Evolutionary conservation across 306 rosid genomes (phyloP), one percentile per base, ranked within the genome.

Genomic region (Citrullus amarus): DNA sequence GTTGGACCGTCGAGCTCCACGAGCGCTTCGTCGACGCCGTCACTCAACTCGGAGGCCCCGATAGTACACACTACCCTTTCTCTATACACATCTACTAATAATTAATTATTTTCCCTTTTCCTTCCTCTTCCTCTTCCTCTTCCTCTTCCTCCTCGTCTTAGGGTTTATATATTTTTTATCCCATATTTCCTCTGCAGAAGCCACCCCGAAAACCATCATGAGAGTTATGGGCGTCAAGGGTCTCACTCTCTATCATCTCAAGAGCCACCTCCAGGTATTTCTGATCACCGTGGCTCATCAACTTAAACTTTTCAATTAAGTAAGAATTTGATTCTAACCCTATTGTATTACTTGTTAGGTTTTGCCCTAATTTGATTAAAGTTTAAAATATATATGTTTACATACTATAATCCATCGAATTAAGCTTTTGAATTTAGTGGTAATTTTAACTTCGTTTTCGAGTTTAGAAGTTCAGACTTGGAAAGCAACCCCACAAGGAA

Each of bases 171-270:
- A 25, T 25, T 25, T 34, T 75, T 5, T n/a, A 30, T 30, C 68
- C 9, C 7, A 54, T 50, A 17, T 17, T 78, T 15, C 34, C 46
- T 83, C 80, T 78, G 72, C 81, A 96, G 99, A 96, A 88, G 99
- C 99, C 6, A 96, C 99, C 30, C 99, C 99, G 1, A 96, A 96
- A 86, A 92, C 99, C 43, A 96, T 96, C 85, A 96, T 96, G 99
- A 91, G 99, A 84, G 99, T 92, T 44, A 96, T 96, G 99, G 96
- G 99, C 77, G 99, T 96, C 83, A 96, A 96, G 89, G 99, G 99
- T 80, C 98, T 96, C 25, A 96, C 99, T 76, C 98, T 96, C 87
- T 96, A 96, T 93, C 99, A 96, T 87, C 96, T 96, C 84, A 96
- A 96, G 91, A 96, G 99, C 86, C 99, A 96, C 30, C 99, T 96